Conservation (phyloP, 441 rosid genomes). For the Melastoma candidum region DNA sequence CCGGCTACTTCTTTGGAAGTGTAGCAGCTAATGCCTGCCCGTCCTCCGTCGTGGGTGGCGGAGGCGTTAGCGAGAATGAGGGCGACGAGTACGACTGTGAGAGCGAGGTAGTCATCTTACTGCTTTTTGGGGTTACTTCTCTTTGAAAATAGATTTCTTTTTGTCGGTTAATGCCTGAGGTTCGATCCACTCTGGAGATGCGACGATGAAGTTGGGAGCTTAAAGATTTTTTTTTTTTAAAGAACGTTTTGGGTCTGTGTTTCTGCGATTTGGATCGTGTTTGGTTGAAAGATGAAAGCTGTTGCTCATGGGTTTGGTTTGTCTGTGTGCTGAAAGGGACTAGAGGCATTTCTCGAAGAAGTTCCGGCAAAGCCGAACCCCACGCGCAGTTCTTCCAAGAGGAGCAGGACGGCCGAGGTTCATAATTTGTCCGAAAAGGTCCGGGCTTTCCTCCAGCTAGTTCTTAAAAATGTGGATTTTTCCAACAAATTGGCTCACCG, state of each 20-base stretch:
- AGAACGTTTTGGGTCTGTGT: no score
- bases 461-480: background rate
- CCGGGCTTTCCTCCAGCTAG: background rate
- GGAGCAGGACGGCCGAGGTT: conserved; percentile 74
- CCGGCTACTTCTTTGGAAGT: conserved; percentile 21
- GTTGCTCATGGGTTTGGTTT: background rate
- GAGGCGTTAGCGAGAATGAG: conserved; percentile 50
- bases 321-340: conserved; percentile 40
- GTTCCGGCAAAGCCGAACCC: conserved; percentile 32
- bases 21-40: conserved; percentile 18
- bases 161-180: no score
- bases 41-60: conserved; percentile 31
- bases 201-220: background rate
- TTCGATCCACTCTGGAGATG: no score
- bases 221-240: background rate
- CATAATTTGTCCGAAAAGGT: conserved; percentile 91
- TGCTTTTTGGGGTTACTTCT: no score
- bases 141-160: no score
- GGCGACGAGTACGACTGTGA: conserved; percentile 55
- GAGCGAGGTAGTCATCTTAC: conserved; percentile 47
- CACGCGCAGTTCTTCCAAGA: conserved; percentile 52
- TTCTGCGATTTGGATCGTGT: no score
- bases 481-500: background rate
- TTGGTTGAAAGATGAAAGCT: background rate
- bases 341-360: conserved; percentile 52